phyloP scores from a whole-genome alignment of 192 early-diverging fungal species.

The Podila epigama region DNA sequence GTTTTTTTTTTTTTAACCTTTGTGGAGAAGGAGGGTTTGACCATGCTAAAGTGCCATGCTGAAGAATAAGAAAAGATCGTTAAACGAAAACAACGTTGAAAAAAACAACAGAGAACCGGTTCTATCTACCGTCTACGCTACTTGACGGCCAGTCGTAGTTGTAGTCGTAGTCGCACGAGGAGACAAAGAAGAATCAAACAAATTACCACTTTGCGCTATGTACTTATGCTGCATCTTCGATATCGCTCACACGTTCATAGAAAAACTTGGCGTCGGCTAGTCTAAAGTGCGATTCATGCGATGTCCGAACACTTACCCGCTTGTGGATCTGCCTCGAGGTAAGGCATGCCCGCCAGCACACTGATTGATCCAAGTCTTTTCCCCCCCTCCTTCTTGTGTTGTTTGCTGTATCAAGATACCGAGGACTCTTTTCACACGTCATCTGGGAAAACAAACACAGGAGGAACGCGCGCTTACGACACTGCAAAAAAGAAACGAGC shows the following conservation, averaged over 20 bases:
- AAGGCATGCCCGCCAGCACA: background rate
- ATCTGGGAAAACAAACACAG: background rate
- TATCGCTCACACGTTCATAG: constrained; percentile 1
- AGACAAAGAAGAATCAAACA: too few species aligned
- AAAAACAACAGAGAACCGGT: too few species aligned
- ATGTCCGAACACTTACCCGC: constrained; percentile 24
- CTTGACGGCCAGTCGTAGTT: too few species aligned
- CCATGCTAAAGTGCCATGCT: too few species aligned
- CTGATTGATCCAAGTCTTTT: background rate
- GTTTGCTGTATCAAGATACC: too few species aligned
- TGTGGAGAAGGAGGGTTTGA: too few species aligned
- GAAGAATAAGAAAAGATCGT: background rate
- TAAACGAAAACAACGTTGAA: background rate
- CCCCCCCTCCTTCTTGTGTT: background rate
- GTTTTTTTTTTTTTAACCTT: background rate
- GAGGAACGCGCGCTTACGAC: too few species aligned
- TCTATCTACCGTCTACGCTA: too few species aligned
- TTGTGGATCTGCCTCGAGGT: constrained; percentile 54
- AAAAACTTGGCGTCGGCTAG: constrained; percentile 32
- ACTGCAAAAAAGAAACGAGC: too few species aligned
- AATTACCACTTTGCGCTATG: too few species aligned
- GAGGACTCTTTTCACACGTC: background rate
- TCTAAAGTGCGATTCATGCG: constrained; percentile 47
- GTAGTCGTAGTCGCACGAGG: too few species aligned
- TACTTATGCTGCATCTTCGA: too few species aligned